Evolutionary conservation across 164 flowering plant species (phyloP).

Genomic region (Vitis rupestris): DNA sequence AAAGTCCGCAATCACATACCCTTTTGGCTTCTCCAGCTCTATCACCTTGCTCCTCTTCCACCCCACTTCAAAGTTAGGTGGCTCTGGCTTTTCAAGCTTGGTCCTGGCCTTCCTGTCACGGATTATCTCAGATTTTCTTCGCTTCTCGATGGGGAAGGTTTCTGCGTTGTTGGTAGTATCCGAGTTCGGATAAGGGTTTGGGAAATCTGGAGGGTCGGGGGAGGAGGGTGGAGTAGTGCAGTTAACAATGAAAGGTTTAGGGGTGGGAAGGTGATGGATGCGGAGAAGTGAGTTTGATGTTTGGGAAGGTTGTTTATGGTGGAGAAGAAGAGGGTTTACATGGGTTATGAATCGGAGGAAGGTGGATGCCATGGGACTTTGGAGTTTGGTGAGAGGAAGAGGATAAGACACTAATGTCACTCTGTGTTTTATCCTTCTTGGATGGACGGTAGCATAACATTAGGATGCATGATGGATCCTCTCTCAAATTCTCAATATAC

Average conservation of each 20-base stretch:
- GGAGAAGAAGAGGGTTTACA: constrained; percentile 22
- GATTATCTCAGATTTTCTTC: constrained; percentile 56
- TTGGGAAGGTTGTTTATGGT: constrained; percentile 12
- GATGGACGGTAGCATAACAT: no score
- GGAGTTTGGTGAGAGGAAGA: background rate
- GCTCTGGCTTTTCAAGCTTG: constrained; percentile 50
- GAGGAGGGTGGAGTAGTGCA: constrained; percentile 30
- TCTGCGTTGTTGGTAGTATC: constrained; percentile 29
- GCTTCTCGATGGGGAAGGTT: constrained; percentile 46
- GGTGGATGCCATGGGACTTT: constrained; percentile 34
- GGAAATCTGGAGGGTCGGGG: constrained; percentile 25
- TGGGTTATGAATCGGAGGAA: constrained; percentile 29
- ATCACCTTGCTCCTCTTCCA: constrained; percentile 88
- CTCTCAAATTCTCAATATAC: no score
- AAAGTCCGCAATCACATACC: constrained; percentile 69
- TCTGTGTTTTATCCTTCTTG: no score
- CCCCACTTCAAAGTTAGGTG: constrained; percentile 77
- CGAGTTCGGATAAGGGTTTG: constrained; percentile 23
- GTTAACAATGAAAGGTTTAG: constrained; percentile 20
- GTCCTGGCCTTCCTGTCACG: constrained; percentile 38
- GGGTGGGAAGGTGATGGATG: background rate
- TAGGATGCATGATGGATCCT: no score
- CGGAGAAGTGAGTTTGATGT: constrained; percentile 10
- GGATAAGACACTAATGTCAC: constrained; percentile 18
- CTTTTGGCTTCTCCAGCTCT: constrained; percentile 61